Evolutionary conservation across 2,329 filamentous ascomycete genomes (phyloP), one percentile per base, ranked within the genome.

Genomic region (Xylaria sp.): DNA sequence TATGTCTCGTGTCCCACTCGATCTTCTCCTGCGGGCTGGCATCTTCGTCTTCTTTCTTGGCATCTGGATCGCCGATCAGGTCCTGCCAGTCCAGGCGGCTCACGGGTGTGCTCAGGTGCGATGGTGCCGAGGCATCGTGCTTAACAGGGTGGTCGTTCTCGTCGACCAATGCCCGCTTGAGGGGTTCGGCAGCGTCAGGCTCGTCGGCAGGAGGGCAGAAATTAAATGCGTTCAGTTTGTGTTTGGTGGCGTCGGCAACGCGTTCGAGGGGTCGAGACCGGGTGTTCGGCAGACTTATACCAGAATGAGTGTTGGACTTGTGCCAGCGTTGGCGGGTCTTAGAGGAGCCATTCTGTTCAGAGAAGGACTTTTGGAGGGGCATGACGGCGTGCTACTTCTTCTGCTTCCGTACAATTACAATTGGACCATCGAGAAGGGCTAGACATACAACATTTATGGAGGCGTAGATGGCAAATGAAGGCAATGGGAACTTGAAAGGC

Each of bases 21-120:
- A 92, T 82, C 63, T 84, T 85, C 59, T 91, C 89, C 71, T 86
- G 86, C 3, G 89, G 89, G 13, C 89, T 90, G 33, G 80, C 78
- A 17, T 84, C 81, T 42, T 81, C 81, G 33, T 81, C 77, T 15
- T 85, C 81, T 13, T 85, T 80, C 59, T 86, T 77, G 20, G 78
- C 75, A 40, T 81, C 80, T 28, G 77, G 76, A 62, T 81, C 81
- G 67, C 84, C 85, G 71, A 88, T 82, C 48, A 91, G 80, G 71
- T 90, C 88, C 64, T 86, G 84, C 83, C 89, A 88, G 54, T 85
- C 84, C 62, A 89, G 76, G 62, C 84, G 84, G 59, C 82, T 84
- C 15, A 83, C 81, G 0, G 88, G 87, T 1, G 88, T 89, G 23
- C 76, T 78, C 3, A 82, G 75, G 36, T 54, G 59, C 2, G 65